phyloP scores from a whole-genome alignment of 177 flowering plant genomes.

The Vitis hybrid region DNA sequence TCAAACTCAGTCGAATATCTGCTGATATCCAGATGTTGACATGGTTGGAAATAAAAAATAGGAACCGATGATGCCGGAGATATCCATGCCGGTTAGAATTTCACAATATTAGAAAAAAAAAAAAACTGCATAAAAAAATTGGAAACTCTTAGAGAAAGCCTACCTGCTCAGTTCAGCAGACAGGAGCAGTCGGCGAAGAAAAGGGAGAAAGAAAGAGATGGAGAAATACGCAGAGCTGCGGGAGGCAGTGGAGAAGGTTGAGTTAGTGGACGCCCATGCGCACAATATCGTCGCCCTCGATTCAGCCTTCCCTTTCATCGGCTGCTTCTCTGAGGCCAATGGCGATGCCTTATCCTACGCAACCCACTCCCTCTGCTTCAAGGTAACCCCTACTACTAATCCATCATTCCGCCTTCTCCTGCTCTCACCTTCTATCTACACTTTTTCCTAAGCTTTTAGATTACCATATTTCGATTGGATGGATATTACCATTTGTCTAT shows the following conservation, averaged over 20 bases:
- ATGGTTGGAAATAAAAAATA: no score
- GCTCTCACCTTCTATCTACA: neutral
- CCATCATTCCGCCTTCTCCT: neutral
- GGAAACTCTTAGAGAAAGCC: no score
- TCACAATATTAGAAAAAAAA: no score
- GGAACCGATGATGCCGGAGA: no score
- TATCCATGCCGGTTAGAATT: no score
- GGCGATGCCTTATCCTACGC: slow-evolving; percentile 62
- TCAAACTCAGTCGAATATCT: no score
- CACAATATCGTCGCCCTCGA: slow-evolving; percentile 73
- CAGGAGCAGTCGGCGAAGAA: neutral
- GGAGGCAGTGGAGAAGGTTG: slow-evolving; percentile 53
- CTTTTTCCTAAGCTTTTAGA: neutral
- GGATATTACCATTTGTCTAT: no score
- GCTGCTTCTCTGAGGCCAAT: slow-evolving; percentile 70
- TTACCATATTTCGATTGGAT: neutral
- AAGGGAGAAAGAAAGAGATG: slow-evolving; percentile 31
- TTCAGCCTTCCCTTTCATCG: slow-evolving; percentile 62
- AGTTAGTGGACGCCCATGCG: slow-evolving; percentile 82
- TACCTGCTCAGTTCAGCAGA: no score
- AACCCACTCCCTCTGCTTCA: slow-evolving; percentile 75
- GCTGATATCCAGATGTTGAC: no score
- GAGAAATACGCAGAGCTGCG: slow-evolving; percentile 51
- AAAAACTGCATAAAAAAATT: neutral
- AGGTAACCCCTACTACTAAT: slow-evolving; percentile 29